Evolutionary conservation across 176 grass and related monocot species (phyloP).

Genomic region (Musa schizocarpa): DNA sequence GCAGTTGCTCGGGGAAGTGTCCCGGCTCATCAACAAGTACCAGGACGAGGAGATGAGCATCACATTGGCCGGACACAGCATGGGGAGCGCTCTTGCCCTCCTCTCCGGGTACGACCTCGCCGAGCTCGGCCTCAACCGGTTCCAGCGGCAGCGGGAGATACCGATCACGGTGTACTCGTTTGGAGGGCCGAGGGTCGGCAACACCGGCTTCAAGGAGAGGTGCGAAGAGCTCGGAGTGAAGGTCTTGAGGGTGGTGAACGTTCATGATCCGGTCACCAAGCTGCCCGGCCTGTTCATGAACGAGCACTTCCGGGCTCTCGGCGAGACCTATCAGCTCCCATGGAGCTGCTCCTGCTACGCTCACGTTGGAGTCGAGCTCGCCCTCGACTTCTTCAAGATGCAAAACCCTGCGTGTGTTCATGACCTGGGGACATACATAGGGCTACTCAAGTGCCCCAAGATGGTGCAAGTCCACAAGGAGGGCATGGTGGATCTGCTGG

Average conservation of each 20-base stretch:
- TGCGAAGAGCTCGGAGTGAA: slow-evolving; percentile 6
- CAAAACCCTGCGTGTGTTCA: slow-evolving; percentile 1
- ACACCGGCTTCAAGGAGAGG: not conserved
- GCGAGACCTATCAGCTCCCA: not conserved
- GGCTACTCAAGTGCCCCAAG: not conserved
- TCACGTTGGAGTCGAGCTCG: slow-evolving; percentile 2
- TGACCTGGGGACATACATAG: not conserved
- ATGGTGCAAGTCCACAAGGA: not conserved
- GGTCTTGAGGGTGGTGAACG: not conserved
- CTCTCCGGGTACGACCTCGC: slow-evolving; percentile 2
- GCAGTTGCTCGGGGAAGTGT: not conserved
- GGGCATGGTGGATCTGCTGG: not conserved
- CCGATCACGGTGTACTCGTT: not conserved
- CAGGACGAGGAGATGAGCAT: slow-evolving; percentile 3
- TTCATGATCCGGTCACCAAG: not conserved
- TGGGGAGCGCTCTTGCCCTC: not conserved
- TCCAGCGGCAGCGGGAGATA: not conserved
- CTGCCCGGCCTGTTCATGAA: not conserved
- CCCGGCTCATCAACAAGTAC: not conserved
- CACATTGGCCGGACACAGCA: slow-evolving; percentile 3
- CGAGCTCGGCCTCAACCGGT: not conserved
- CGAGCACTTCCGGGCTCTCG: not conserved
- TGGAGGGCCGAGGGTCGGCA: not conserved
- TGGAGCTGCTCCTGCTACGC: slow-evolving; percentile 6
- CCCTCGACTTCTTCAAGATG: slow-evolving; percentile 7